Conservation (phyloP, 371 early-diverging fungal species). For the Actinomucor elegans region DNA sequence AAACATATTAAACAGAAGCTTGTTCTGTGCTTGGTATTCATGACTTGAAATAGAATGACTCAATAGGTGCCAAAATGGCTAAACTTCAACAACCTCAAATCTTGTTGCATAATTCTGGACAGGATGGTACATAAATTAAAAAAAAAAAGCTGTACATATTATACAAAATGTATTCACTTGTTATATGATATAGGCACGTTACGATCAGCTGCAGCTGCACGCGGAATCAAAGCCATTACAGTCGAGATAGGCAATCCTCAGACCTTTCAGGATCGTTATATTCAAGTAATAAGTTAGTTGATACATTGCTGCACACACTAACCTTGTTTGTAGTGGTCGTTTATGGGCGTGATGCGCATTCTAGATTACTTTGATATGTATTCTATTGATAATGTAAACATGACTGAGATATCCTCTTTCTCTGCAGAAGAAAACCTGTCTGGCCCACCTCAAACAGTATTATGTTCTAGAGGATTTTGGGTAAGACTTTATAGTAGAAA, state of each 20-base stretch:
- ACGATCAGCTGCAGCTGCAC: constrained; percentile 79
- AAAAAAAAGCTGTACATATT: too few relatives aligned
- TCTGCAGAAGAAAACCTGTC: not conserved
- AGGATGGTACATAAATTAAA: constrained; percentile 25
- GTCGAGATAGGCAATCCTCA: constrained; percentile 85
- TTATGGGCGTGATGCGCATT: constrained; percentile 31
- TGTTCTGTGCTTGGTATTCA: too few relatives aligned
- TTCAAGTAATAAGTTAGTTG: constrained; percentile 45
- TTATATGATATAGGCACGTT: constrained; percentile 73
- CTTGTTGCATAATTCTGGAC: constrained; percentile 41
- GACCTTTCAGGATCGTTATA: constrained; percentile 69
- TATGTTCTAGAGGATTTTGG: constrained; percentile 39
- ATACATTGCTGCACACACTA: not conserved
- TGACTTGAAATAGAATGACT: constrained; percentile 53
- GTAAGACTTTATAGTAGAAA: constrained; percentile 24
- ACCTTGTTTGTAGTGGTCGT: constrained; percentile 23
- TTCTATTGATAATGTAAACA: constrained; percentile 8
- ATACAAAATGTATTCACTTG: too few relatives aligned
- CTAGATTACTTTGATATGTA: constrained; percentile 34
- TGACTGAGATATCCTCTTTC: not conserved
- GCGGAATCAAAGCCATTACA: constrained; percentile 83
- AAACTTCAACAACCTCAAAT: constrained; percentile 88
- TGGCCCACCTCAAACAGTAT: constrained; percentile 18
- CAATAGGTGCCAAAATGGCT: constrained; percentile 72
- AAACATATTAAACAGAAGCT: too few relatives aligned